Base-by-base conservation (phyloP, 805 yeast genomes). In the Myxozyma melibiosi region DNA sequence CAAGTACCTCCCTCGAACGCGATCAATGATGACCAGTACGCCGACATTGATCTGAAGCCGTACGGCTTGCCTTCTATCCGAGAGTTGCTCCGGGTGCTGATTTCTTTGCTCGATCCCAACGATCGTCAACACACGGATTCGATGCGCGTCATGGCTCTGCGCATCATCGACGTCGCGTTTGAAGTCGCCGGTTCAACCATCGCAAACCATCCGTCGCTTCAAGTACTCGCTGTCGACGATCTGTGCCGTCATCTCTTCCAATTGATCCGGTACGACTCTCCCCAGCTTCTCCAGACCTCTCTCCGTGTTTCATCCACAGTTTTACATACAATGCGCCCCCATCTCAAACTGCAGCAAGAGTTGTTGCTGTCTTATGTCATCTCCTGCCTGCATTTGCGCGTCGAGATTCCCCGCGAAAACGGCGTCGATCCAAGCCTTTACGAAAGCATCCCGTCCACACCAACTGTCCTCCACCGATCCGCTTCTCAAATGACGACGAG, bases 211-310 rank as follows among this genome's bases (percentile, higher is more conserved):
- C 83, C 87, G 1, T 77, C 85, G 3, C 74, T 91, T 44, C 79
- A 89, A 69, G 80, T 78, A 18, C 73, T 90, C 27, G 80, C 89
- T 8, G 81, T 92, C 1, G 94, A 90, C 66, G 85, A 88, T 8
- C 80, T 91, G n/a, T 88, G 90, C 70, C 92, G 90, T 68, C 88
- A 89, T 67, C 78, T 91, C 28, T 81, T 92, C 44, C 94, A 85
- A 69, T 80, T 90, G 27, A 82, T 90, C 30, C 88, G 95, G 60
- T 56, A 80, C 1, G 95, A 89, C 62, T 86, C 90, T 16, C 80
- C 88, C 1, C 78, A 85, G 2, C 74, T 94, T 9, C 75, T 92
- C 14, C 88, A 85, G 61, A 83, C 87, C 8, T 82, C 97, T 0
- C 76, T 94, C 61, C 87, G 86, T 63, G 76, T 90, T 27, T 85